Percentiles rank a stretch among this genome's conserved stretches.
Conservation (phyloP, 208 protist species). For the Naegleria fowleri region DNA sequence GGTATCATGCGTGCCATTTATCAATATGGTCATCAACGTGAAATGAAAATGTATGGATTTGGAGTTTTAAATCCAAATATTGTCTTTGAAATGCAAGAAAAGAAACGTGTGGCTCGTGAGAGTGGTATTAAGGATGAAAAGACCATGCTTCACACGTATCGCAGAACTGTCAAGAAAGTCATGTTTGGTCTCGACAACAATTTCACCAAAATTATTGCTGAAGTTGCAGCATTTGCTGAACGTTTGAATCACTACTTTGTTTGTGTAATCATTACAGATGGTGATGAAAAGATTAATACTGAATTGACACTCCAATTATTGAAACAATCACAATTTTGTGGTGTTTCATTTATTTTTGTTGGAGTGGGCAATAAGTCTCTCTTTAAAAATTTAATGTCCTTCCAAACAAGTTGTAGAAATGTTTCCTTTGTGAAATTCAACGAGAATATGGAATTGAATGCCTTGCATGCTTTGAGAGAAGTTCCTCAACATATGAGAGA, state of each 20-base stretch:
- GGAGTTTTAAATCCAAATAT: neutral
- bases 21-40: neutral
- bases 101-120: neutral
- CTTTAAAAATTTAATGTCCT: neutral
- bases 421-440: neutral
- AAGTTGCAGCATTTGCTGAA: neutral
- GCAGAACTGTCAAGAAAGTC: neutral
- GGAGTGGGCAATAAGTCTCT: neutral
- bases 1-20: neutral
- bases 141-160: neutral
- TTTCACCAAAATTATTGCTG: neutral
- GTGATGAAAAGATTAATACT: neutral
- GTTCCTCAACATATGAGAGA: neutral
- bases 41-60: constrained; percentile 29
- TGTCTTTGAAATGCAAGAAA: constrained; percentile 12
- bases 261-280: neutral
- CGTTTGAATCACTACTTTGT: neutral
- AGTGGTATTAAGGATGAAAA: neutral
- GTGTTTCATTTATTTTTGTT: constrained; percentile 3
- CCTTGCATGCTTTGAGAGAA: neutral
- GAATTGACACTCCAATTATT: neutral
- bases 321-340: neutral
- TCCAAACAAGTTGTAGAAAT: neutral
- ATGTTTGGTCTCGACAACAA: neutral
- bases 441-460: neutral